Percentiles rank a stretch among this genome's conserved stretches.
Evolutionary conservation across 2,329 filamentous ascomycete genomes (phyloP).

Genomic region (Cladosporium sp.): DNA sequence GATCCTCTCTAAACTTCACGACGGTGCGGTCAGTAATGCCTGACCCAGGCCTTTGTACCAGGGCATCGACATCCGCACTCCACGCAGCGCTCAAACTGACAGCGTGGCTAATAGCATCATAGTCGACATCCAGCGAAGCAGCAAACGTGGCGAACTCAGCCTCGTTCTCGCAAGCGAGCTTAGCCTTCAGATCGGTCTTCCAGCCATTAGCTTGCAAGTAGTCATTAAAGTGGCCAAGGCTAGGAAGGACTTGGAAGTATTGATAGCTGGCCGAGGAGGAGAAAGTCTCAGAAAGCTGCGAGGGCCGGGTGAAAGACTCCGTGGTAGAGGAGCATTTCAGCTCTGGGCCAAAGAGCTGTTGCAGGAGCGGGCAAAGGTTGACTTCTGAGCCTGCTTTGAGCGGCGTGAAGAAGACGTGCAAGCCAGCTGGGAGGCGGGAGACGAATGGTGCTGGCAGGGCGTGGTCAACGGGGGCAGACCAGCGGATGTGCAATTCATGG

Average conservation of each 20-base stretch:
- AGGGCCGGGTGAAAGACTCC: conserved; percentile 36
- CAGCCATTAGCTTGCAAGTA: conserved; percentile 28
- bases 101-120: conserved; percentile 63
- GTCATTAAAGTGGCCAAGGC: conserved; percentile 48
- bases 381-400: conserved; percentile 34
- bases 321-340: conserved; percentile 53
- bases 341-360: conserved; percentile 50
- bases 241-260: conserved; percentile 64
- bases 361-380: conserved; percentile 56
- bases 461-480: conserved; percentile 60
- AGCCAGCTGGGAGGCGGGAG: conserved; percentile 71
- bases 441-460: conserved; percentile 64
- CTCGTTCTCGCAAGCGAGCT: conserved; percentile 8
- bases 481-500: conserved; percentile 73
- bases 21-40: conserved; percentile 4
- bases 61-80: conserved; percentile 28
- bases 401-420: conserved; percentile 77
- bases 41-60: conserved; percentile 16
- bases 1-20: conserved; percentile 7
- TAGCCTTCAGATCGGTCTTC: conserved; percentile 2
- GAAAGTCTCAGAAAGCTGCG: conserved; percentile 55
- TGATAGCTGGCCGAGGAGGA: conserved; percentile 62
- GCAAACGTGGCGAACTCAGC: conserved; percentile 6
- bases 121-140: conserved; percentile 65
- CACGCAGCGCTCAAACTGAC: conserved; percentile 64